These are phyloP conservation scores for Diaporthe sp. DNA, from an alignment of 2,329 filamentous ascomycete species.

Conservation along the genomic window DNA sequence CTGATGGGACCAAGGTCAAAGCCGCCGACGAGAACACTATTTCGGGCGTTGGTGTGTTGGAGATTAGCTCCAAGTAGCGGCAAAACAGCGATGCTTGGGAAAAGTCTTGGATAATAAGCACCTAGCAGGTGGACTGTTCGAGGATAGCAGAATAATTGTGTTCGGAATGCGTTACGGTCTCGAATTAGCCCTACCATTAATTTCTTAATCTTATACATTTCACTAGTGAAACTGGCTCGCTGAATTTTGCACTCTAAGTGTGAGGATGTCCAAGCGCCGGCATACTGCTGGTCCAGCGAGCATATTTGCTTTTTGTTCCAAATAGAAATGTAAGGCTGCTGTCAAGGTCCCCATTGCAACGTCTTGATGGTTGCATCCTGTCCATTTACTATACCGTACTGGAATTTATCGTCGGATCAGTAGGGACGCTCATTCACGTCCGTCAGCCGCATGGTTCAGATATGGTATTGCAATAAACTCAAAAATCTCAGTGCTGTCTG, in stretches of 20 bases:
- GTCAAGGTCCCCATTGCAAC: not conserved
- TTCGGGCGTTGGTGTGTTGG: slow-evolving; percentile 55
- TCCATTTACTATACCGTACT: not conserved
- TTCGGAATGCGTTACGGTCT: not conserved
- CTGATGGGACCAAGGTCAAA: slow-evolving; percentile 48
- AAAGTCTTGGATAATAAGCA: not conserved
- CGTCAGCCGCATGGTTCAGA: not conserved
- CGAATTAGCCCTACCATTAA: not conserved
- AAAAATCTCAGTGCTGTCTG: not conserved
- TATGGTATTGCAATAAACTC: not conserved
- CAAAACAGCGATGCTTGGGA: not conserved
- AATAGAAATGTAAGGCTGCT: too few relatives aligned
- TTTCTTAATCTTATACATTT: too few relatives aligned
- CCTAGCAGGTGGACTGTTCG: not conserved
- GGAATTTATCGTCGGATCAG: not conserved
- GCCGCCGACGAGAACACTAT: slow-evolving; percentile 55
- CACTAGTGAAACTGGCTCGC: too few relatives aligned
- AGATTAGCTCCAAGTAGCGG: slow-evolving; percentile 41
- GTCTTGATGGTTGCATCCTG: not conserved
- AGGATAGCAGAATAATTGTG: not conserved
- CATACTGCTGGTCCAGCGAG: too few relatives aligned
- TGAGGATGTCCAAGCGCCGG: too few relatives aligned
- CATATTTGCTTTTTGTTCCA: too few relatives aligned
- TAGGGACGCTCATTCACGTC: not conserved
- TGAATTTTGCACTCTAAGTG: too few relatives aligned